A percentile compares a stretch with the other conserved stretches of the same genome.
Evolutionary conservation across 2,329 filamentous ascomycete species (phyloP).

Genomic region (Cladosporium sp.): DNA sequence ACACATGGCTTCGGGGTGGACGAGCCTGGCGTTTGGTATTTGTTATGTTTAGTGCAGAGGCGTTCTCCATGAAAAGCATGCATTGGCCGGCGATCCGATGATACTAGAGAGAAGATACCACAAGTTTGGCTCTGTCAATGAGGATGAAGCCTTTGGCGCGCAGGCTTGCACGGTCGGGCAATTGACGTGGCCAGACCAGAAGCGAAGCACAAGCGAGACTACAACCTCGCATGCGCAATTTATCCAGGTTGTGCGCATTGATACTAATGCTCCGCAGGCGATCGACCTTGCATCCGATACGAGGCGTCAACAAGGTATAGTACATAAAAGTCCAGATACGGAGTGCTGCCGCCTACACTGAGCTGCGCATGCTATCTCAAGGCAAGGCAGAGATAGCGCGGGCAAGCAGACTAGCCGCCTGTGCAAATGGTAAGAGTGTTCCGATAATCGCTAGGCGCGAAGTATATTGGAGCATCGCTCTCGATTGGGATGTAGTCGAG

Average conservation of each 20-base stretch:
- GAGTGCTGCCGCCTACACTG: background rate
- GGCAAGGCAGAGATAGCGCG: background rate
- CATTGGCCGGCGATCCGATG: background rate
- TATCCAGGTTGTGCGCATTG: background rate
- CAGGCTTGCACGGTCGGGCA: background rate
- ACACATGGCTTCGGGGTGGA: background rate
- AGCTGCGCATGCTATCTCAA: background rate
- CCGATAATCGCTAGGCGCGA: background rate
- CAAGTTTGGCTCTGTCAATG: background rate
- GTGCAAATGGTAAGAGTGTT: background rate
- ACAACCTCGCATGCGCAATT: background rate
- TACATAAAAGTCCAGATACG: background rate
- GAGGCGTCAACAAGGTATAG: background rate
- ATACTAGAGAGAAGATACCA: background rate
- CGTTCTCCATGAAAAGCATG: background rate
- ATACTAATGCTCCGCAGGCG: background rate
- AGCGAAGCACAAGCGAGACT: background rate
- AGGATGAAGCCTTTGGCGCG: background rate
- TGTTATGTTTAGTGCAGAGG: background rate
- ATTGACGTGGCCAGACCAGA: background rate
- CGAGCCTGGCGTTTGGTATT: background rate
- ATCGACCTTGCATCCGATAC: background rate
- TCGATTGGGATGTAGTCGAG: background rate
- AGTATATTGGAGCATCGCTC: background rate
- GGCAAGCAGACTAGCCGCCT: background rate